Conservation (phyloP, 140 eudicot genomes). For the Cichorium intybus region DNA sequence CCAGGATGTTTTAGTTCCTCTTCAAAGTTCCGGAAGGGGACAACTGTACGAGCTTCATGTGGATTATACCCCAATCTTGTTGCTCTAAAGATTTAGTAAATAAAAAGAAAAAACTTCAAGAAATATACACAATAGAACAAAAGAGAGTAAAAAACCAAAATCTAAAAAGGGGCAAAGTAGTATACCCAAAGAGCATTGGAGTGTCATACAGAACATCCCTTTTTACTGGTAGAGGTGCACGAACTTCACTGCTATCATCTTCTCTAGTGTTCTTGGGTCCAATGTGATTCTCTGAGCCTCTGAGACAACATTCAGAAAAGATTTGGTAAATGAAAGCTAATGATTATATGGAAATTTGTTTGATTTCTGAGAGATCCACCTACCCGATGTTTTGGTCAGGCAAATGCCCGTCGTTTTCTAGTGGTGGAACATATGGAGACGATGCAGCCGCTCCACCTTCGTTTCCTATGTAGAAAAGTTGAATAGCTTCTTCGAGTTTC, state of each 20-base stretch:
- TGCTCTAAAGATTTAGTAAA: constrained; percentile 29
- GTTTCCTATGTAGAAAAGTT: constrained; percentile 74
- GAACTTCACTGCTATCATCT: constrained; percentile 53
- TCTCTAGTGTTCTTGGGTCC: constrained; percentile 25
- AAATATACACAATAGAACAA: background rate
- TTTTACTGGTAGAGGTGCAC: constrained; percentile 93
- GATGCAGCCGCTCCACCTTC: constrained; percentile 55
- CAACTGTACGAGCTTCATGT: constrained; percentile 65
- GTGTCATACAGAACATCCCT: constrained; percentile 90
- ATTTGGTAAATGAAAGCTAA: background rate
- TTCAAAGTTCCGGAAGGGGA: constrained; percentile 89
- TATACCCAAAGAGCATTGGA: constrained; percentile 65
- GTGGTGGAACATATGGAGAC: constrained; percentile 47
- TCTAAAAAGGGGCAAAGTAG: background rate
- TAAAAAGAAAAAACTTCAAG: background rate
- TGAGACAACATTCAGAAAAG: constrained; percentile 19
- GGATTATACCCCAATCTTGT: constrained; percentile 59
- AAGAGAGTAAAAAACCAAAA: background rate
- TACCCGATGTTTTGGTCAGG: constrained; percentile 49
- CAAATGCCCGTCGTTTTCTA: constrained; percentile 36
- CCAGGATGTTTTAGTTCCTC: constrained; percentile 82
- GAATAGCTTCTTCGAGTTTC: constrained; percentile 97
- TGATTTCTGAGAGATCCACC: constrained; percentile 7
- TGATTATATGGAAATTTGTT: background rate
- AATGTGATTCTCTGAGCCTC: constrained; percentile 33